A percentile compares a stretch with the other conserved stretches of the same genome.
Conservation (phyloP, 257 asterid genomes). For the Salvia rosmarinus region DNA sequence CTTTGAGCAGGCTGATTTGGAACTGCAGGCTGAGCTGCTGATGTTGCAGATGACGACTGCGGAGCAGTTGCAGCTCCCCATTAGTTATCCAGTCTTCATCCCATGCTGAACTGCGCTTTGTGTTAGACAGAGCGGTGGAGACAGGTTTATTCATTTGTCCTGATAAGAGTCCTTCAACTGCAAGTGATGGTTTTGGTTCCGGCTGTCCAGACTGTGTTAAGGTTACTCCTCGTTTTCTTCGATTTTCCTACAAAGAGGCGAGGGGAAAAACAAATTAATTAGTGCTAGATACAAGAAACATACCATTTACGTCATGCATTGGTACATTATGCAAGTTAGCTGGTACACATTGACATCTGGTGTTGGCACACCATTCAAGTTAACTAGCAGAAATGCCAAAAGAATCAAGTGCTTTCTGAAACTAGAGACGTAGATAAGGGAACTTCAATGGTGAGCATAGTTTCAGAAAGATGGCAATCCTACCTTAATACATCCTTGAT, state of each 20-base stretch:
- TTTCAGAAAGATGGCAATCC: constrained; percentile 24
- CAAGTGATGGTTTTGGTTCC: constrained; percentile 52
- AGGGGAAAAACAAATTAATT: constrained; percentile 7
- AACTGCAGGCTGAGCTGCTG: constrained; percentile 49
- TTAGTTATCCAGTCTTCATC: constrained; percentile 93
- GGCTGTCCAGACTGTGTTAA: constrained; percentile 65
- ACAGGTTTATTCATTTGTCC: constrained; percentile 58
- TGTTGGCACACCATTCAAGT: background rate
- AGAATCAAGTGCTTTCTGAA: background rate
- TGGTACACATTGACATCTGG: no score
- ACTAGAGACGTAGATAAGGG: background rate
- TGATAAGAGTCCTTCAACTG: constrained; percentile 45
- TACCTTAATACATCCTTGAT: constrained; percentile 93
- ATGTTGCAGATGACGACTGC: constrained; percentile 48
- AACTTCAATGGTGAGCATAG: background rate
- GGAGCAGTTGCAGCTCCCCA: constrained; percentile 51
- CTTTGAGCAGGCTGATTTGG: constrained; percentile 52
- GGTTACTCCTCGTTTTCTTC: constrained; percentile 97
- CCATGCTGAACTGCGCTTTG: constrained; percentile 76
- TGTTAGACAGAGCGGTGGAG: constrained; percentile 47
- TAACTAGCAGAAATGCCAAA: background rate
- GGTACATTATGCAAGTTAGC: constrained; percentile 9
- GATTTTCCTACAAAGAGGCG: constrained; percentile 61
- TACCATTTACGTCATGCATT: background rate
- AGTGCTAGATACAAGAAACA: constrained; percentile 1